Evolutionary conservation across 371 early-diverging fungal genomes (phyloP).

Genomic region (Capillidium heterosporum): DNA sequence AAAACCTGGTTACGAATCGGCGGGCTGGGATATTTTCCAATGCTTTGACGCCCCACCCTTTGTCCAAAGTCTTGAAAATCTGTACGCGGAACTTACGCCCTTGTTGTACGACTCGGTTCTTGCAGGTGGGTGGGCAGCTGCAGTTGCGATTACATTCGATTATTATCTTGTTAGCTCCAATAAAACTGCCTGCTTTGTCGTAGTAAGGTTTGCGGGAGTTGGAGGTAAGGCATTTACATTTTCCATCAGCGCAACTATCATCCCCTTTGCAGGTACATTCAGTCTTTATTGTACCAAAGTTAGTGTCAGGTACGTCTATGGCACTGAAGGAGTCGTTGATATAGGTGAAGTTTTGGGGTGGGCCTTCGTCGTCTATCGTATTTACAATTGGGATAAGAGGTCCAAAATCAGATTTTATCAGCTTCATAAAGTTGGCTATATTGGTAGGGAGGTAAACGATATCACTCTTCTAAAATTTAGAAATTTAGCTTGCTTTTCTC

Average conservation of each 20-base stretch:
- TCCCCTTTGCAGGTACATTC: constrained; percentile 20
- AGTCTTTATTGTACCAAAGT: constrained; percentile 10
- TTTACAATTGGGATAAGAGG: constrained; percentile 24
- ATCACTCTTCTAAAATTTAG: not conserved
- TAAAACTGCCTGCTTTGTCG: constrained; percentile 11
- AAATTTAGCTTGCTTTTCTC: no score
- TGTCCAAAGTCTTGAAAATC: constrained; percentile 25
- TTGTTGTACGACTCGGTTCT: constrained; percentile 44
- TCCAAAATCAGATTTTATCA: constrained; percentile 7
- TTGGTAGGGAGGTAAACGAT: not conserved
- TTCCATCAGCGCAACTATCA: not conserved
- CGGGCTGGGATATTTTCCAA: constrained; percentile 19
- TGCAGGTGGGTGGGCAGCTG: constrained; percentile 28
- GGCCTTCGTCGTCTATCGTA: constrained; percentile 22
- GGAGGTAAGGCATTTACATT: constrained; percentile 7
- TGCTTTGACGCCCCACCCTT: constrained; percentile 46
- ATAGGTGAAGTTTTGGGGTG: constrained; percentile 28
- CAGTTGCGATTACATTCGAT: constrained; percentile 49
- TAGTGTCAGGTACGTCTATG: constrained; percentile 12
- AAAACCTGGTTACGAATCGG: constrained; percentile 39
- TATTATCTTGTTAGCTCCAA: constrained; percentile 17
- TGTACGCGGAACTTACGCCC: constrained; percentile 26
- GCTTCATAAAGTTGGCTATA: not conserved
- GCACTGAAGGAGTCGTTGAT: constrained; percentile 9
- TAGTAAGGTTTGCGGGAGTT: constrained; percentile 13